Percentiles rank a stretch among this genome's conserved stretches.
Evolutionary conservation across 345 rosid species (phyloP).

Genomic region (Hevea brasiliensis): DNA sequence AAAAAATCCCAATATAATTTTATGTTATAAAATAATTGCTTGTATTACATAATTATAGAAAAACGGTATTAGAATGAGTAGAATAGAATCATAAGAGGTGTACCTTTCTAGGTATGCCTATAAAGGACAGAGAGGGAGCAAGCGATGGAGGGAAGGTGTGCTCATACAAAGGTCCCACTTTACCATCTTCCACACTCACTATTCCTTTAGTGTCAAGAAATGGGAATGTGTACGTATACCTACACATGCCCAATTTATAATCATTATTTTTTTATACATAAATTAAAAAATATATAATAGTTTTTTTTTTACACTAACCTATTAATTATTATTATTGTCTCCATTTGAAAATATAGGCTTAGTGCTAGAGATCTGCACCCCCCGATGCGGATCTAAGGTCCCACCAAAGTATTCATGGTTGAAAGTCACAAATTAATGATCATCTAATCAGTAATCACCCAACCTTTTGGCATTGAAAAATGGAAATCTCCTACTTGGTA

Average conservation of each 20-base stretch:
- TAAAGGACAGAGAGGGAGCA: constrained; percentile 84
- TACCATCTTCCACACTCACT: constrained; percentile 76
- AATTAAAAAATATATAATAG: too few species aligned
- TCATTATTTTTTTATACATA: too few species aligned
- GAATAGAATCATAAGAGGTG: not conserved
- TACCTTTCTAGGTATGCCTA: constrained; percentile 93
- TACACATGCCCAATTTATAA: constrained; percentile 24
- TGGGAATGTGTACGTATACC: constrained; percentile 85
- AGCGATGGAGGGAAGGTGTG: constrained; percentile 94
- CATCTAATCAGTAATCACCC: constrained; percentile 24
- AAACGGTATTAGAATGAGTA: not conserved
- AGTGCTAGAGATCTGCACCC: constrained; percentile 13
- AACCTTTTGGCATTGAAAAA: not conserved
- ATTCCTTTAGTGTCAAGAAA: constrained; percentile 98
- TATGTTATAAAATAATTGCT: too few species aligned
- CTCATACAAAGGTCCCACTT: constrained; percentile 92
- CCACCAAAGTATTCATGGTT: not conserved
- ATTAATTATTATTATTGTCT: too few species aligned
- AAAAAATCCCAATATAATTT: too few species aligned
- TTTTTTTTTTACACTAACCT: too few species aligned
- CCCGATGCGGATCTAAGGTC: constrained; percentile 1
- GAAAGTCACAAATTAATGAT: constrained; percentile 7
- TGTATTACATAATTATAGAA: too few species aligned
- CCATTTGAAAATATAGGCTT: too few species aligned
- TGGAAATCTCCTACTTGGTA: too few species aligned